Evolutionary conservation across 106 monocot species (phyloP).

Genomic region (Apostasia shenzhenica): DNA sequence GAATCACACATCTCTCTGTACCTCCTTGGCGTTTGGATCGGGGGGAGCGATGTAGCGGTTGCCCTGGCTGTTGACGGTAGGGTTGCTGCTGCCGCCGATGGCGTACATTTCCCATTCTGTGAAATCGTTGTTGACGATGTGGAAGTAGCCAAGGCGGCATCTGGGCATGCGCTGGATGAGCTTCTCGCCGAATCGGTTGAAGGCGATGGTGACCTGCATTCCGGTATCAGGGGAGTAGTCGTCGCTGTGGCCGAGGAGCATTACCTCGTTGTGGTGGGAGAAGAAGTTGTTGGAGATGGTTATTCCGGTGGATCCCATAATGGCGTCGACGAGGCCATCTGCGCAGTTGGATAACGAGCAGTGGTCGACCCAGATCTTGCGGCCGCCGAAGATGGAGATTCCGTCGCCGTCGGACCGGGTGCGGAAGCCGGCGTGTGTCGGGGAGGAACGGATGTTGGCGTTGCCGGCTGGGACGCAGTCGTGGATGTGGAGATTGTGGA

Average conservation of each 20-base stretch:
- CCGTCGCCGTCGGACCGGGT: conserved; percentile 57
- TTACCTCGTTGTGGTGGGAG: conserved; percentile 69
- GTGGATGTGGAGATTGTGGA: conserved; percentile 59
- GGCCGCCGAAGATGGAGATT: conserved; percentile 37
- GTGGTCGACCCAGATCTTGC: conserved; percentile 62
- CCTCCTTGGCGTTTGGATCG: conserved; percentile 43
- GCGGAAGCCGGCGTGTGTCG: conserved; percentile 38
- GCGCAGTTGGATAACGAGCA: conserved; percentile 50
- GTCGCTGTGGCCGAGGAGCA: conserved; percentile 68
- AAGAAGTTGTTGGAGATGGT: conserved; percentile 73
- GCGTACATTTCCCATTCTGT: conserved; percentile 73
- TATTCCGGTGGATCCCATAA: conserved; percentile 53
- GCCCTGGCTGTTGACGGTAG: conserved; percentile 76
- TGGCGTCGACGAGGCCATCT: conserved; percentile 73
- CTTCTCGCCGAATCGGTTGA: conserved; percentile 54
- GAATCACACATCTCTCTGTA: not conserved
- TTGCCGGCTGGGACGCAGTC: conserved; percentile 37
- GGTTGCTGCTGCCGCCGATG: conserved; percentile 59
- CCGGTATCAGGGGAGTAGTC: conserved; percentile 37
- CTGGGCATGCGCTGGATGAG: conserved; percentile 72
- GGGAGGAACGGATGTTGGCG: conserved; percentile 36
- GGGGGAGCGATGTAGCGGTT: conserved; percentile 48
- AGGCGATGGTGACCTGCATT: conserved; percentile 85
- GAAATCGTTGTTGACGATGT: conserved; percentile 72
- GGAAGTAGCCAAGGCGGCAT: conserved; percentile 49